Evolutionary conservation across 2,329 filamentous ascomycete genomes (phyloP).

Genomic region (Colletotrichum ledebouriae): DNA sequence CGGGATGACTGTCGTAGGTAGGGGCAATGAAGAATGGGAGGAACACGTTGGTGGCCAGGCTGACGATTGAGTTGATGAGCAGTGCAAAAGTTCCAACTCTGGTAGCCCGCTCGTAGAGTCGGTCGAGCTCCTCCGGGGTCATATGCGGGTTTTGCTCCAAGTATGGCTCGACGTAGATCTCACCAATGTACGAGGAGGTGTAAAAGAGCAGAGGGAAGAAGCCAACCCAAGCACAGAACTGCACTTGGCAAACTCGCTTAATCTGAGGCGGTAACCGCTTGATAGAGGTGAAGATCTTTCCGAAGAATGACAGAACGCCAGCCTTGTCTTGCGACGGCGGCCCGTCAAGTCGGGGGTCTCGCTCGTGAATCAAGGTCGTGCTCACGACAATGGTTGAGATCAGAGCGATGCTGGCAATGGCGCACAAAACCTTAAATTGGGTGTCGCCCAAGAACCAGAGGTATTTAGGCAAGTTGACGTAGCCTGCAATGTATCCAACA

Average conservation of each 20-base stretch:
- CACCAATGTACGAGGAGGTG: constrained; percentile 92
- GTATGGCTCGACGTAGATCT: constrained; percentile 89
- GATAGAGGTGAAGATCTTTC: constrained; percentile 81
- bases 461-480: constrained; percentile 80
- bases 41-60: constrained; percentile 83
- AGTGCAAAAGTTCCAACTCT: constrained; percentile 90
- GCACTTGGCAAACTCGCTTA: constrained; percentile 82
- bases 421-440: constrained; percentile 94
- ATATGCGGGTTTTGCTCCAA: constrained; percentile 84
- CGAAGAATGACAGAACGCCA: constrained; percentile 84
- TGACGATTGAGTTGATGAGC: constrained; percentile 88
- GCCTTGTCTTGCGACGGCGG: constrained; percentile 70
- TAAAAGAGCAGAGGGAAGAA: constrained; percentile 98
- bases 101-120: constrained; percentile 86
- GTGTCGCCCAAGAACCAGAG: constrained; percentile 86
- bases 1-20: constrained; percentile 72
- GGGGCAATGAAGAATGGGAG: constrained; percentile 89
- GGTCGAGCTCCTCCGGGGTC: constrained; percentile 80
- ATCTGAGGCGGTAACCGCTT: constrained; percentile 85
- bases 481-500: constrained; percentile 88
- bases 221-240: constrained; percentile 91
- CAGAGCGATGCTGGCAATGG: constrained; percentile 83
- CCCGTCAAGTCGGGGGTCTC: constrained; percentile 82
- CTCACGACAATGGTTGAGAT: constrained; percentile 78
- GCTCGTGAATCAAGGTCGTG: constrained; percentile 77